Evolutionary conservation across 2,329 filamentous ascomycete species (phyloP).

Genomic region (Ceratocystiopsis sp.): DNA sequence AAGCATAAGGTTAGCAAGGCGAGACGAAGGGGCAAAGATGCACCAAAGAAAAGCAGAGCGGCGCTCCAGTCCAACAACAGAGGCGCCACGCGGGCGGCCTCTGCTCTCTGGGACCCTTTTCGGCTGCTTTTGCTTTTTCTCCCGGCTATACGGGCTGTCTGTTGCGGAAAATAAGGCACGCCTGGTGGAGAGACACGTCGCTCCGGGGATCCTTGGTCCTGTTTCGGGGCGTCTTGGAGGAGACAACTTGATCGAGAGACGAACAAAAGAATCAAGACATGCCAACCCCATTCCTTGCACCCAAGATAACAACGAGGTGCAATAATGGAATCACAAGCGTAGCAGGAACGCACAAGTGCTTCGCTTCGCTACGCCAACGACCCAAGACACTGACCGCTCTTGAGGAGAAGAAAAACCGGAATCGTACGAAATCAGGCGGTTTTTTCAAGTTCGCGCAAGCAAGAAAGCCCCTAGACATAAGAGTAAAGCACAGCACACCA

Average conservation of each 20-base stretch:
- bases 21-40: background rate
- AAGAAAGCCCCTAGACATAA: constrained; percentile 75
- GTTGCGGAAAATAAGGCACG: constrained; percentile 25
- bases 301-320: constrained; percentile 38
- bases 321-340: constrained; percentile 63
- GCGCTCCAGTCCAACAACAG: constrained; percentile 31
- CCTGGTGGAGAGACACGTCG: constrained; percentile 16
- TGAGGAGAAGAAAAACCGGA: constrained; percentile 47
- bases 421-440: constrained; percentile 75
- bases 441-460: constrained; percentile 67
- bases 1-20: constrained; percentile 59
- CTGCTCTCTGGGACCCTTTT: constrained; percentile 30
- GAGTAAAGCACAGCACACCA: constrained; percentile 58
- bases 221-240: constrained; percentile 25
- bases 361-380: constrained; percentile 46
- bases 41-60: constrained; percentile 32
- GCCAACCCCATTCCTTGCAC: constrained; percentile 64
- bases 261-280: constrained; percentile 46
- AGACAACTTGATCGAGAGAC: constrained; percentile 44
- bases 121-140: constrained; percentile 27
- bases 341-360: constrained; percentile 35
- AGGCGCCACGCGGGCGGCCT: constrained; percentile 21
- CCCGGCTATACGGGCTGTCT: constrained; percentile 41
- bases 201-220: constrained; percentile 37
- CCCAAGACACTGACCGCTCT: constrained; percentile 80